Conservation (phyloP, 2,329 filamentous ascomycete species). For the Fusarium bactridioides region DNA sequence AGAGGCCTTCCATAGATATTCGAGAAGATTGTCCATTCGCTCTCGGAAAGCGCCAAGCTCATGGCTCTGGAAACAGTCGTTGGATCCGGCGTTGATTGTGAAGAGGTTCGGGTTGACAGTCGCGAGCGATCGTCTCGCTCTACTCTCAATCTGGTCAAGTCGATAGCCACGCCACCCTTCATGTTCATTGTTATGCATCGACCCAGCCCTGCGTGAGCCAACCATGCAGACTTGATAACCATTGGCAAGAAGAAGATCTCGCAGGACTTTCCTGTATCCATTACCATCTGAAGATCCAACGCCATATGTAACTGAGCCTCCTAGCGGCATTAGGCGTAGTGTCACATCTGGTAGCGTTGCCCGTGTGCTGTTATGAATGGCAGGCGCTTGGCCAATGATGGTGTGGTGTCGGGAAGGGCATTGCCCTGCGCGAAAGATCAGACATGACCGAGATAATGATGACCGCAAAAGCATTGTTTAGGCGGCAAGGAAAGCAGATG, state of each 20-base stretch:
- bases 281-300: not conserved
- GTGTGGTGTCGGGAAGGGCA: not conserved
- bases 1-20: not conserved
- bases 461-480: not conserved
- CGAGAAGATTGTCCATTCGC: not conserved
- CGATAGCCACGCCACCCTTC: not conserved
- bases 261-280: not conserved
- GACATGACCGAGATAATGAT: not conserved
- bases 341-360: not conserved
- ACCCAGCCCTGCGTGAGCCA: not conserved
- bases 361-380: rapidly evolving
- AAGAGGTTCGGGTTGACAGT: not conserved
- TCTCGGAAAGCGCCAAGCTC: not conserved
- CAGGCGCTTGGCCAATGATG: not conserved
- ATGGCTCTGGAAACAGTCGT: not conserved
- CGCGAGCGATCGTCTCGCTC: not conserved
- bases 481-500: not conserved
- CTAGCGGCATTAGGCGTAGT: not conserved
- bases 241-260: not conserved
- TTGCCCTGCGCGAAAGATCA: rapidly evolving
- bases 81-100: not conserved
- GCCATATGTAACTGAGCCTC: not conserved
- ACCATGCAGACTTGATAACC: not conserved
- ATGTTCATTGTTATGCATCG: not conserved
- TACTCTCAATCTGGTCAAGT: not conserved